Conservation (phyloP, 768 basidiomycete genomes). For the Leucosporidium creatinivorum region DNA sequence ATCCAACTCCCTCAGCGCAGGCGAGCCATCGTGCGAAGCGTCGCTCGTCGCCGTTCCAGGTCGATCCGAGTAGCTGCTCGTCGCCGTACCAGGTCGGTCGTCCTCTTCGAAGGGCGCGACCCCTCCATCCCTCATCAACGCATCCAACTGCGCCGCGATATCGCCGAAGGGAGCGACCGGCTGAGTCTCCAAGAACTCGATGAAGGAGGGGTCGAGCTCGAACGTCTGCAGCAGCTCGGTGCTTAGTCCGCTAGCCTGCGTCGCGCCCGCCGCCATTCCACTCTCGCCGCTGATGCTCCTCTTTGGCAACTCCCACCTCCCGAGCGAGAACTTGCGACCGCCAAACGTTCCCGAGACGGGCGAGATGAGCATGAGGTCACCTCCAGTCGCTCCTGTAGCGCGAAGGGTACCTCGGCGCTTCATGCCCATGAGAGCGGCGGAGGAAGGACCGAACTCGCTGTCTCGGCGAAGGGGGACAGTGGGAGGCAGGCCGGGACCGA, state of each 20-base stretch:
- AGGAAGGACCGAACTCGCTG: neutral
- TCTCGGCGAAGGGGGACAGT: neutral
- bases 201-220: too few relatives aligned
- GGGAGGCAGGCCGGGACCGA: neutral
- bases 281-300: neutral
- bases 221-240: too few relatives aligned
- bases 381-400: neutral
- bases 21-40: neutral
- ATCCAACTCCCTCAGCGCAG: neutral
- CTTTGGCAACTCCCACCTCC: conserved; percentile 18
- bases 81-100: neutral
- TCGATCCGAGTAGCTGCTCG: neutral
- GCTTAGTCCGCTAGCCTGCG: too few relatives aligned
- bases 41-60: neutral
- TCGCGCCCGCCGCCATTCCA: neutral
- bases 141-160: too few relatives aligned
- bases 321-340: conserved; percentile 26
- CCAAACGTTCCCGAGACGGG: conserved; percentile 11
- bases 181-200: too few relatives aligned
- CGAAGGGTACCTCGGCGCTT: conserved; percentile 24
- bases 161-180: too few relatives aligned
- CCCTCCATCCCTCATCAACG: too few relatives aligned
- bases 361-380: conserved; percentile 32
- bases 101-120: too few relatives aligned
- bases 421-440: conserved; percentile 7